Percentiles rank a stretch among this genome's conserved stretches.
These are phyloP conservation scores for Sarocladiaceae sp. DNA, from an alignment of 2,329 filamentous ascomycete species.

Conservation along the genomic window DNA sequence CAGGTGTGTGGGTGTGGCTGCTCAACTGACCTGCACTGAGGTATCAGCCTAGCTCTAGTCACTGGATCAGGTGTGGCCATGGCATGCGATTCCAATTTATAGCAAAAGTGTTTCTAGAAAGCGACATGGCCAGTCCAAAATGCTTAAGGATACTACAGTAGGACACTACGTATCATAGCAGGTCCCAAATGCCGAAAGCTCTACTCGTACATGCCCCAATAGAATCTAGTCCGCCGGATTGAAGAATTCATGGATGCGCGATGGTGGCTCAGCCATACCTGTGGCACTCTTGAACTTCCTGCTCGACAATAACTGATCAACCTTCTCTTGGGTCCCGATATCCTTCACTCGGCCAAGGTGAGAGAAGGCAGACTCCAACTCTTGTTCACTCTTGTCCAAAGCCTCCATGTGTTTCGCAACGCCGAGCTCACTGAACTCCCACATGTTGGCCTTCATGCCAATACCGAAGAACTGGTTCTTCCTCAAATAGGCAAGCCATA, in stretches of 20 bases:
- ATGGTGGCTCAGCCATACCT: conserved; percentile 20
- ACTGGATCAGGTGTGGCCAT: too few species aligned
- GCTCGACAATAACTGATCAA: conserved; percentile 50
- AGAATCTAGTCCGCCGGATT: background rate
- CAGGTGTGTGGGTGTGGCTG: too few species aligned
- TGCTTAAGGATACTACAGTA: too few species aligned
- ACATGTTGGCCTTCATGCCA: conserved; percentile 98
- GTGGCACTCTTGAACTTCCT: conserved; percentile 38
- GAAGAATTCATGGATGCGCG: background rate
- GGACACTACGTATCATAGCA: too few species aligned
- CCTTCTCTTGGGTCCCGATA: conserved; percentile 44
- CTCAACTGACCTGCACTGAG: too few species aligned
- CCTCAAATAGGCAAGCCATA: conserved; percentile 87
- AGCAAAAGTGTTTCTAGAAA: too few species aligned
- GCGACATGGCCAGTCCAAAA: too few species aligned
- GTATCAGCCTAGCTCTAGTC: too few species aligned
- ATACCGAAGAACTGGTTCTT: conserved; percentile 95
- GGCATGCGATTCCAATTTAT: too few species aligned
- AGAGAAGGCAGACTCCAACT: conserved; percentile 46
- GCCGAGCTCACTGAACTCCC: conserved; percentile 75
- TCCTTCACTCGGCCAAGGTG: conserved; percentile 48
- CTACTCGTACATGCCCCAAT: background rate
- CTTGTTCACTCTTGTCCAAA: conserved; percentile 17
- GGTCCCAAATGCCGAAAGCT: too few species aligned
- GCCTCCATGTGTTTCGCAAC: conserved; percentile 19